Evolutionary conservation across 352 stramenopile species (phyloP), one percentile per base, ranked within the genome.

Genomic region (Discostella stelligera): DNA sequence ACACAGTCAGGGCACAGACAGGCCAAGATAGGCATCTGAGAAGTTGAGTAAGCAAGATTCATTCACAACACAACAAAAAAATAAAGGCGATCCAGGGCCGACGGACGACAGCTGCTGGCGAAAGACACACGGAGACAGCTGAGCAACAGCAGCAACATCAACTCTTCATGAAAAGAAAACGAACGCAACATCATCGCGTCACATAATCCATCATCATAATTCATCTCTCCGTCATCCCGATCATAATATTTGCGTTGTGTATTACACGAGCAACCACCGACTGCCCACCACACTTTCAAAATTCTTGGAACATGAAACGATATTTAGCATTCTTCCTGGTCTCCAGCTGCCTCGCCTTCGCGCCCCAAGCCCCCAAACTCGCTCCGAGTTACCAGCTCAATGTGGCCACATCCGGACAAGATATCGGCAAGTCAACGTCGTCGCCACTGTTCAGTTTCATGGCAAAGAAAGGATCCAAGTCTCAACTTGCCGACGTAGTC

Each of bases 401-500:
- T 52, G 32, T 37, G 8, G 27, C 64, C 14, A 23, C 58, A 2
- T 63, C 61, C 21, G 48, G 49, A 30, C 39, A 65, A 16, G 69
- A 50, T 46, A 61, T 77, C 41, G 11, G 70, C 4, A 20, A 77
- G n/a, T 54, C 59, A 11, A 14, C 70, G 37, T 66, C 70, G 23
- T 54, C 62, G 59, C 60, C 39, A 0, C 37, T 27, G 14, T 46
- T 18, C 3, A 61, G 3, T 21, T 48, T 46, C 3, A 63, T 58
- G 25, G 55, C 21, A 16, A 44, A 76, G 21, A 20, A 39, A 44
- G 30, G 46, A 14, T n/a, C 56, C 8, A 59, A 59, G 30, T 63
- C 71, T 27, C 11, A 61, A 39, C 75, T 80, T 48, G 65, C 72
- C 6, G 72, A 80, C 61, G 14, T 62, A 0, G 66, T 80, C 16